phyloP scores from a whole-genome alignment of 2,329 filamentous ascomycete genomes.

The Stylonectria norvegica region DNA sequence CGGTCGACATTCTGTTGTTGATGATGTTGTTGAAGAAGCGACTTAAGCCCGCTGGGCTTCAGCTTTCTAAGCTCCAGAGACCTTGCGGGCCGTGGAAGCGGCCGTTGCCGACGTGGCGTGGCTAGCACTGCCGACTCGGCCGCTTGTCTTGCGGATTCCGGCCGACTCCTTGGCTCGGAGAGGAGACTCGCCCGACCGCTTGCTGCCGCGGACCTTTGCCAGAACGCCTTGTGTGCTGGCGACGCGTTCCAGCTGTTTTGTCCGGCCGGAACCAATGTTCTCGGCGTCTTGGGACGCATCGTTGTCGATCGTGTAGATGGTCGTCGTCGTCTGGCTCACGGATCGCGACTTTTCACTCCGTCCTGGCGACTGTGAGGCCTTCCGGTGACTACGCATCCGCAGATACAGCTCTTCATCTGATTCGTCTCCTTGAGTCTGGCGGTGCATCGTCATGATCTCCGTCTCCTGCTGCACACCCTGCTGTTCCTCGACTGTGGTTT shows the following conservation, averaged over 20 bases:
- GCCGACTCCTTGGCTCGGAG: constrained; percentile 49
- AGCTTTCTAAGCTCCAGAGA: constrained; percentile 43
- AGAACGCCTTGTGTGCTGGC: constrained; percentile 54
- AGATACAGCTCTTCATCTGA: constrained; percentile 82
- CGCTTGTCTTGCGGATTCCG: constrained; percentile 63
- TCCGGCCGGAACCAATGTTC: constrained; percentile 60
- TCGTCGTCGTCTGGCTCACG: constrained; percentile 72
- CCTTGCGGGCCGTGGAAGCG: constrained; percentile 49
- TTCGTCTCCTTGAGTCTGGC: constrained; percentile 60
- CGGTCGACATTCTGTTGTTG: not conserved
- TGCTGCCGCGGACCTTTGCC: constrained; percentile 63
- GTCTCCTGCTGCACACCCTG: constrained; percentile 55
- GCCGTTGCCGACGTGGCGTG: constrained; percentile 40
- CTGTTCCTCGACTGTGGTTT: constrained; percentile 45
- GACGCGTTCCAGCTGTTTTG: constrained; percentile 57
- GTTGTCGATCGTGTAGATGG: constrained; percentile 62
- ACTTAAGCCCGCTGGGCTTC: constrained; percentile 18
- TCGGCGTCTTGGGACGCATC: constrained; percentile 68
- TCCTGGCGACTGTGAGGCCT: constrained; percentile 60
- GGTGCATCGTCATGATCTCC: constrained; percentile 59
- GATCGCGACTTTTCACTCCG: constrained; percentile 63
- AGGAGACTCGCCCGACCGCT: constrained; percentile 49
- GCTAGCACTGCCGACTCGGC: constrained; percentile 59
- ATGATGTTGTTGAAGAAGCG: constrained; percentile 13
- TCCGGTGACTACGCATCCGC: constrained; percentile 66